Evolutionary conservation across 1,284 basidiomycete genomes (phyloP), one percentile per base, ranked within the genome.

Genomic region (Filobasidium uniguttulatum): DNA sequence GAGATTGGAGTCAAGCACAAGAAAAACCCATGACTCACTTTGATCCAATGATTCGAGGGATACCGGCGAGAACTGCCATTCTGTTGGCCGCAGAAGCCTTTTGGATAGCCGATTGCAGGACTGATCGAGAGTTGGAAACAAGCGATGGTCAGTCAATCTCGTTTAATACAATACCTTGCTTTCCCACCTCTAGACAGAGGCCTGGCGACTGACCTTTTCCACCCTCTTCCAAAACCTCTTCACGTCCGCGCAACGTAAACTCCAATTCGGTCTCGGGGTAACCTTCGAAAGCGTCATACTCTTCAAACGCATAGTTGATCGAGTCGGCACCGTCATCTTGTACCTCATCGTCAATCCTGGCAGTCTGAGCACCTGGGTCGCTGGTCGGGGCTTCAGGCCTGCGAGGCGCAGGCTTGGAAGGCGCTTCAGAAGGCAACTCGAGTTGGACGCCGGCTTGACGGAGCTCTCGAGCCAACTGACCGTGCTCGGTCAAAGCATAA

Each of bases 401-500:
- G n/a, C 82, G 81, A 8, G 79, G 70, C 17, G 77, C 75, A 6
- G 79, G 74, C 67, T 81, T 82, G 54, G 76, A 66, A 35, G 45
- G 70, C 60, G 51, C 58, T 22, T 85, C 83, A 26, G 62, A 66
- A 46, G 85, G 85, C 56, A 85, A 80, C 23, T 87, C 83, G 49
- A 91, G 80, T 23, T 80, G 76, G 14, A 86, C 85, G 46, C 85
- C 84, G 44, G 76, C 78, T 8, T 76, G 73, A 50, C 85, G 81
- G 52, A 96, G 75, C 52, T 73, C 76, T 31, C 89, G 80, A 76
- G 89, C 85, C 72, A 94, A 79, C 65, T 73, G 77, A 38, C 85
- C 87, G 60, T 87, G 83, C 61, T 90, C 85, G 33, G 81, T 81
- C 48, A 94, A 80, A 50, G 77, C 77, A 61, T 88, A 79, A 63